Evolutionary conservation across 78 protist species (phyloP).

Genomic region (Planoprotostelium fungivorum): DNA sequence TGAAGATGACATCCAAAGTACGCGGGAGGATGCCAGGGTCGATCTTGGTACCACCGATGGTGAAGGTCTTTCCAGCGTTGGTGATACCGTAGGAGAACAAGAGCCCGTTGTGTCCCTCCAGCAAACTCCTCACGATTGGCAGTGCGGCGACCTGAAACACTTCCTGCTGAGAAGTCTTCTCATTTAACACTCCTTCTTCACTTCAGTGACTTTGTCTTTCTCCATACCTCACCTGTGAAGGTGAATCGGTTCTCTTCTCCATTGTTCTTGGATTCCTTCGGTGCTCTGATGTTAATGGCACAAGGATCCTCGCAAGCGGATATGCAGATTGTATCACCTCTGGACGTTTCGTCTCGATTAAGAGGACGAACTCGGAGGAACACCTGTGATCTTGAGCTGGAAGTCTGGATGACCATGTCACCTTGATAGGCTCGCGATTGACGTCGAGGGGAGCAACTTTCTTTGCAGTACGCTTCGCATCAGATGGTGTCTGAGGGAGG

Average conservation of each 20-base stretch:
- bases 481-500: neutral
- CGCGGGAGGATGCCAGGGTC: conserved; percentile 81
- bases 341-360: neutral
- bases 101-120: conserved; percentile 66
- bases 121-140: conserved; percentile 3
- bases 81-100: conserved; percentile 82
- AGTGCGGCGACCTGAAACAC: neutral
- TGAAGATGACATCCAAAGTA: conserved; percentile 39
- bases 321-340: neutral
- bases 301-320: neutral
- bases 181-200: neutral
- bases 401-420: too few relatives aligned
- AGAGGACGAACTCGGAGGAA: neutral
- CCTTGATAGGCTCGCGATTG: neutral
- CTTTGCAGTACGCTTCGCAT: neutral
- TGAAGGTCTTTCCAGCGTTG: conserved; percentile 82
- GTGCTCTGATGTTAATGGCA: neutral
- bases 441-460: neutral
- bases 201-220: neutral
- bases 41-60: conserved; percentile 60
- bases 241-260: neutral
- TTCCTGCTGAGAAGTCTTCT: neutral
- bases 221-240: neutral
- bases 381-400: neutral
- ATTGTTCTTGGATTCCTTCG: neutral